Evolutionary conservation across 108 stramenopile species (phyloP), one percentile per base, ranked within the genome.

Genomic region (Licmophora abbreviata): DNA sequence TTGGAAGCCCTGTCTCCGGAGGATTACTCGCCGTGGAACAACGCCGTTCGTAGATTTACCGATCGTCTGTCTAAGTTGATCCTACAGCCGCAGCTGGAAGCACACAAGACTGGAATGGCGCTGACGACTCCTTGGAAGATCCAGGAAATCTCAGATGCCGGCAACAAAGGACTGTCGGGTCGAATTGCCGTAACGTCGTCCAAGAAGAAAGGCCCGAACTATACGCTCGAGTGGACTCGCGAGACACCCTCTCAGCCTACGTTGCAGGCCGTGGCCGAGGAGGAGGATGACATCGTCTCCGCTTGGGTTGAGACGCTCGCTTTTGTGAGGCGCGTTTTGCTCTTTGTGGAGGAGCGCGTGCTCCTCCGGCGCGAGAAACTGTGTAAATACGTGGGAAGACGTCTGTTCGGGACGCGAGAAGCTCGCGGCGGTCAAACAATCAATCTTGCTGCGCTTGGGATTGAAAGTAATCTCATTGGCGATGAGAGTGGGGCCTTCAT

Each of bases 381-480:
- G 7, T 76, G 76, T 20, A 31, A 51, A 5, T 27, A 72, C 21
- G 64, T 82, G 8, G 87, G 83, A 7, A 68, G 58, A 9, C 41
- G 51, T 29, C 45, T 82, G 9, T 83, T 83, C 29, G 80, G 81
- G 15, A 60, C 54, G 23, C 82, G 79, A 8, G 28, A 73, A 2
- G 54, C 64, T 11, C 22, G 29, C 6, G 41, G 66, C 29, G 51
- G 69, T 1, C 48, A 63, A 0, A 30, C 49, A 12, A 35, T 76
- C 32, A 72, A 68, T 25, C 63, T 77, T 4, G 60, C 55, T 17
- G 74, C 67, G 0, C 28, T 85, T 27, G 72, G 72, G 1, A 51
- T 77, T n/a, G 63, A 74, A 20, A 72, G 60, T 41, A 51, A 52
- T 35, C 21, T 61, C 50, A 14, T 42, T 61, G 34, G 59, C 50